phyloP scores from a whole-genome alignment of 1,284 basidiomycete genomes.

The Veloboletus limbatus region DNA sequence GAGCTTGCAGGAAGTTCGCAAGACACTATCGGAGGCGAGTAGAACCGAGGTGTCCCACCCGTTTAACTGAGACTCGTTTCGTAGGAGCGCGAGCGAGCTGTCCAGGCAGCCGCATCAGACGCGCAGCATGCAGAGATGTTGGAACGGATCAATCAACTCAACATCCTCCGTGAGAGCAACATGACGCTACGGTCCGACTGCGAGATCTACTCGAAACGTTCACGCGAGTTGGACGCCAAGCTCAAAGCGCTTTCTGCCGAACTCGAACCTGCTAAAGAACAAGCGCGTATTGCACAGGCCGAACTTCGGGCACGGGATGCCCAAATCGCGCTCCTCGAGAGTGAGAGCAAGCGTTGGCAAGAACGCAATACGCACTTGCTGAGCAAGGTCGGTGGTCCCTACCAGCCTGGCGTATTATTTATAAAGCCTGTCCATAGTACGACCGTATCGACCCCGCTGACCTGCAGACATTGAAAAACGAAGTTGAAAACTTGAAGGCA shows the following conservation, averaged over 20 bases:
- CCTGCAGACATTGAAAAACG: conserved; percentile 76
- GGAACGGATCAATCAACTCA: conserved; percentile 86
- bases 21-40: conserved; percentile 60
- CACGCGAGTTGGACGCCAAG: conserved; percentile 62
- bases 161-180: conserved; percentile 86
- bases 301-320: conserved; percentile 72
- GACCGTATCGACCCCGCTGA: conserved; percentile 88
- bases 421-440: conserved; percentile 47
- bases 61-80: conserved; percentile 4
- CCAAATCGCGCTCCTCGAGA: conserved; percentile 72
- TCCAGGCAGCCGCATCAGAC: conserved; percentile 67
- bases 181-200: conserved; percentile 78
- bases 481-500: conserved; percentile 56
- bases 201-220: conserved; percentile 63
- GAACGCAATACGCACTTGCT: conserved; percentile 79
- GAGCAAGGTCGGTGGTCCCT: conserved; percentile 54
- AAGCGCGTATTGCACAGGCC: conserved; percentile 64
- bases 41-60: background rate
- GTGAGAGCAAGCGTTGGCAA: conserved; percentile 83
- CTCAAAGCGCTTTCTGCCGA: conserved; percentile 60
- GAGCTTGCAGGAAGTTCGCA: conserved; percentile 67
- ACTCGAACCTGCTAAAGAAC: conserved; percentile 75
- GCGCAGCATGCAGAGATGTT: conserved; percentile 82
- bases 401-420: background rate
- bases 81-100: conserved; percentile 77